Evolutionary conservation across 2,329 filamentous ascomycete genomes (phyloP).

Genomic region (Venturia asperata): DNA sequence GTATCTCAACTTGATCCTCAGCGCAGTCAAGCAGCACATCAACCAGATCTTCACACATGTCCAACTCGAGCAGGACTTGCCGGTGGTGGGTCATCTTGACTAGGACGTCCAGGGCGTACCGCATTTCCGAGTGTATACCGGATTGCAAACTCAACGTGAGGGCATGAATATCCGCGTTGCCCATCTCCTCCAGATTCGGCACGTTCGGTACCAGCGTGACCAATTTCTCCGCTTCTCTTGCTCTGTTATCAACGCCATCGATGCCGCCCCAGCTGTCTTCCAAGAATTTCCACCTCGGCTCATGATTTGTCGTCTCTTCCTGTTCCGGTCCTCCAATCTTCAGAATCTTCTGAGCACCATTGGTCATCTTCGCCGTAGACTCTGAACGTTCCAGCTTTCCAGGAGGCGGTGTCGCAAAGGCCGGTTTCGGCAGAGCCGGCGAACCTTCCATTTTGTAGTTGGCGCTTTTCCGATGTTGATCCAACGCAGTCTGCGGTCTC

Average conservation of each 20-base stretch:
- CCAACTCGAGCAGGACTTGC: conserved; percentile 58
- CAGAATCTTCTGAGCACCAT: neutral
- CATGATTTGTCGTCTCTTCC: conserved; percentile 17
- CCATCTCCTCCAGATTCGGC: conserved; percentile 69
- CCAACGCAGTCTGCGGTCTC: conserved; percentile 23
- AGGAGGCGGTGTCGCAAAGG: conserved; percentile 26
- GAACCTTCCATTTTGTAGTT: conserved; percentile 34
- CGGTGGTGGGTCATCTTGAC: conserved; percentile 61
- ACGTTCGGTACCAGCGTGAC: conserved; percentile 51
- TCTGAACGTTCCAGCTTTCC: conserved; percentile 23
- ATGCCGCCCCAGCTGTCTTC: conserved; percentile 16
- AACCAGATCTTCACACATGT: conserved; percentile 77
- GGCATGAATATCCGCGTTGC: conserved; percentile 82
- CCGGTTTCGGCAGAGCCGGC: conserved; percentile 24
- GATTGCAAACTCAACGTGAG: conserved; percentile 85
- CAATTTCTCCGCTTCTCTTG: conserved; percentile 8
- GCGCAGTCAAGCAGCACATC: conserved; percentile 86
- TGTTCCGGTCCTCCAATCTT: neutral
- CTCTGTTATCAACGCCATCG: neutral
- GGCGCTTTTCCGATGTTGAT: conserved; percentile 32
- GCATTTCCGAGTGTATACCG: conserved; percentile 82
- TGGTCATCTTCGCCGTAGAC: conserved; percentile 14
- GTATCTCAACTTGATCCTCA: conserved; percentile 74
- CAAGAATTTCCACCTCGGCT: conserved; percentile 1
- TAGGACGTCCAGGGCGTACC: conserved; percentile 79